A percentile compares a stretch with the other conserved stretches of the same genome.
These are phyloP conservation scores for Apostasia ramifera DNA, from an alignment of 106 monocot genomes.

Conservation along the genomic window DNA sequence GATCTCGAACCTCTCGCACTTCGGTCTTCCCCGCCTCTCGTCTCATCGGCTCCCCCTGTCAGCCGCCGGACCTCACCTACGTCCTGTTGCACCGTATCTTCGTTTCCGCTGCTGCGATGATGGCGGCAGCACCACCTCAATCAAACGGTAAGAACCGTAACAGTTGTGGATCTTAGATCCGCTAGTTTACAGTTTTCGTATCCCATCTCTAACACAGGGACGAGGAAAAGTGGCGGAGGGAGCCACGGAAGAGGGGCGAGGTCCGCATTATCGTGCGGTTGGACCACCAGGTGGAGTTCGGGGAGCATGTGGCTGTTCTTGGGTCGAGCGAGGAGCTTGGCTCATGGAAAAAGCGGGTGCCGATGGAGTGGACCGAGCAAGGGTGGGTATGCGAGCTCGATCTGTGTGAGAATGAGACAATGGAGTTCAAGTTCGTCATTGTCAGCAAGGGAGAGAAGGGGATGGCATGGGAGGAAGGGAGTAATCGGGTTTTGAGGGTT, in stretches of 20 bases:
- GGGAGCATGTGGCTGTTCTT: constrained; percentile 57
- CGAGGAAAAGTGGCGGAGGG: constrained; percentile 14
- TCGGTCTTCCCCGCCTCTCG: not conserved
- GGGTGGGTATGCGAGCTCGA: constrained; percentile 59
- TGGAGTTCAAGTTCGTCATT: constrained; percentile 77
- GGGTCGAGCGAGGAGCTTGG: constrained; percentile 73
- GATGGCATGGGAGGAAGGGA: constrained; percentile 66
- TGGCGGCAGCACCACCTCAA: constrained; percentile 3
- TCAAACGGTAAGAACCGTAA: constrained; percentile 18
- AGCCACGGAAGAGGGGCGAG: constrained; percentile 9
- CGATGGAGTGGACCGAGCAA: constrained; percentile 57
- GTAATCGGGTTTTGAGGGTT: constrained; percentile 53
- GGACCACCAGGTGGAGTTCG: constrained; percentile 82
- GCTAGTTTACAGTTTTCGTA: not conserved
- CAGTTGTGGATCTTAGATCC: too few relatives aligned
- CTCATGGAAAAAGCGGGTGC: constrained; percentile 52
- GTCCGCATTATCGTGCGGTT: constrained; percentile 38
- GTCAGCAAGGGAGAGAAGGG: constrained; percentile 21
- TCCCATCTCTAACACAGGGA: constrained; percentile 9
- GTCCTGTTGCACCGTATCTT: not conserved
- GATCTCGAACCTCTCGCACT: not conserved
- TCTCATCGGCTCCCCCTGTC: not conserved
- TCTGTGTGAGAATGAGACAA: constrained; percentile 17
- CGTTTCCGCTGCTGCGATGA: constrained; percentile 5
- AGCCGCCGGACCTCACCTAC: not conserved